A percentile compares a stretch with the other conserved stretches of the same genome.
phyloP scores from a whole-genome alignment of 2,329 filamentous ascomycete genomes.

The Neobulgaria alba region DNA sequence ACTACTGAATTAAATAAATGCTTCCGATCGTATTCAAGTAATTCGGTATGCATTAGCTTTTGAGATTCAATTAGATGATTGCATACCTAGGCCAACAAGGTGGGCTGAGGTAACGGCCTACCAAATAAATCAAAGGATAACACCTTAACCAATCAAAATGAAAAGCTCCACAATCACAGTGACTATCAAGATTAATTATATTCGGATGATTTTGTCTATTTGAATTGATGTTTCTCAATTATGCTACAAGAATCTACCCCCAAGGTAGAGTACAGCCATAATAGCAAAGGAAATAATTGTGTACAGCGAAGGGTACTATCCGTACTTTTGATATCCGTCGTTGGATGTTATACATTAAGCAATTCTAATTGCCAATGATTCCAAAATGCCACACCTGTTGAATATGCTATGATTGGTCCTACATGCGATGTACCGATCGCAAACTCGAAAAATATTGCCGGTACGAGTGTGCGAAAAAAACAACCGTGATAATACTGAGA shows the following conservation, averaged over 20 bases:
- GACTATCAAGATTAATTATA: no score
- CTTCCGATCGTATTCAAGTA: no score
- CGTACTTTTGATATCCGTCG: conserved; percentile 24
- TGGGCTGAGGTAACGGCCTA: background rate
- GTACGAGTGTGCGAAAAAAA: conserved; percentile 19
- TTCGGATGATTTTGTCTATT: no score
- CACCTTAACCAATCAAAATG: conserved; percentile 1
- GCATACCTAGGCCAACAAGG: no score
- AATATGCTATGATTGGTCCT: conserved; percentile 19
- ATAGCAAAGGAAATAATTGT: conserved; percentile 21
- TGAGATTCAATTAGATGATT: no score
- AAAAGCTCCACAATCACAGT: conserved; percentile 3
- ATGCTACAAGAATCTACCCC: conserved; percentile 22
- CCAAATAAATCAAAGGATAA: background rate
- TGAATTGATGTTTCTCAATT: conserved; percentile 16
- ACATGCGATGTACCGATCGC: conserved; percentile 21
- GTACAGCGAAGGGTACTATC: conserved; percentile 22
- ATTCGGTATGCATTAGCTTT: no score
- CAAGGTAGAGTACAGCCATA: conserved; percentile 18
- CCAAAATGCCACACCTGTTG: conserved; percentile 21
- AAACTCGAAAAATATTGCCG: conserved; percentile 25
- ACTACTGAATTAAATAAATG: no score
- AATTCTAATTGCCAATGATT: conserved; percentile 22
- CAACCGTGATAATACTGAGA: conserved; percentile 23
- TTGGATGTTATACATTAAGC: conserved; percentile 23